These are phyloP conservation scores for Aspergillus sparsus DNA, from an alignment of 495 filamentous ascomycete genomes.

Conservation along the genomic window DNA sequence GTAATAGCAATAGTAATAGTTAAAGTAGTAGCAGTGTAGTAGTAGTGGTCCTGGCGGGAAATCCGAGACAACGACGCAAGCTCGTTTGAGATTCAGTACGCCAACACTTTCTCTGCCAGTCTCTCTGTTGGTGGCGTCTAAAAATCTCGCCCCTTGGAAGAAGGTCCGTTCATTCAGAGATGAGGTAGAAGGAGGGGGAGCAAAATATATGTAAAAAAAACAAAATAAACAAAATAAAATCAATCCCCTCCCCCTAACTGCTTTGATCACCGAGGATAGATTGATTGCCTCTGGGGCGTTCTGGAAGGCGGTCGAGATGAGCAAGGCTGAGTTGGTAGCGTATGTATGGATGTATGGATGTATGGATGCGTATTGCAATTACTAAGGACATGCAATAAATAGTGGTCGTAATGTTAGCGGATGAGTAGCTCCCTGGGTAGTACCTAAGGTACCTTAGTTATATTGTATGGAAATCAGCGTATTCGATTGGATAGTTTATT, in stretches of 20 bases:
- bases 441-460: too few relatives aligned
- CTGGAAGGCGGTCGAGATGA: slow-evolving; percentile 30
- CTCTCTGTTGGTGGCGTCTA: too few relatives aligned
- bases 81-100: too few relatives aligned
- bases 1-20: too few relatives aligned
- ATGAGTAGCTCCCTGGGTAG: neutral
- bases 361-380: slow-evolving; percentile 1
- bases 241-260: slow-evolving; percentile 26
- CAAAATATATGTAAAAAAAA: slow-evolving; percentile 12
- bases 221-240: slow-evolving; percentile 8
- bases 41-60: too few relatives aligned
- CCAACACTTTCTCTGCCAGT: too few relatives aligned
- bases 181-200: slow-evolving; percentile 12
- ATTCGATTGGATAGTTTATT: too few relatives aligned
- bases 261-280: slow-evolving; percentile 15
- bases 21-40: too few relatives aligned
- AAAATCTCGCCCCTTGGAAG: too few relatives aligned
- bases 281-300: slow-evolving; percentile 20
- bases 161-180: neutral
- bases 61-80: too few relatives aligned
- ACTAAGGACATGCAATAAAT: slow-evolving; percentile 4
- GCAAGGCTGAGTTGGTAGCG: slow-evolving; percentile 21
- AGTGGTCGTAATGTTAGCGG: neutral
- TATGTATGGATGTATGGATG: neutral
- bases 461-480: too few relatives aligned